Evolutionary conservation across 2,329 filamentous ascomycete genomes (phyloP).

Genomic region (Zymoseptoria pseudotritici): DNA sequence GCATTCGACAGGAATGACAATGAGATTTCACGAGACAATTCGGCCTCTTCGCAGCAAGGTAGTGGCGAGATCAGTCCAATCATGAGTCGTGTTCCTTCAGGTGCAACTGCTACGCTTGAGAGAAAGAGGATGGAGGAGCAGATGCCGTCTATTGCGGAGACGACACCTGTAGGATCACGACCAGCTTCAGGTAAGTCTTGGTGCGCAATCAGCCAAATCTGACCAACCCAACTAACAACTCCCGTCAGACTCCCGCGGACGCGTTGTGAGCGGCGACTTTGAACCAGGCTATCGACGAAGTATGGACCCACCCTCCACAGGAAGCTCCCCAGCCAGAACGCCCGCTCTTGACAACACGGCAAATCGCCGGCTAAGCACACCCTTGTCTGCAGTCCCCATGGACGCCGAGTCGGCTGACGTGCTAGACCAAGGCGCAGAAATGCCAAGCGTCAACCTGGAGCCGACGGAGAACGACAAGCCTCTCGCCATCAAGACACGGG

Average conservation of each 20-base stretch:
- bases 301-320: constrained; percentile 50
- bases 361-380: constrained; percentile 20
- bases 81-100: constrained; percentile 50
- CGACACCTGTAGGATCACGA: constrained; percentile 24
- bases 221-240: not conserved
- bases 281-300: constrained; percentile 50
- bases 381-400: constrained; percentile 21
- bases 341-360: constrained; percentile 43
- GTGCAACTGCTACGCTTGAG: constrained; percentile 27
- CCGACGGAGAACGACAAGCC: constrained; percentile 15
- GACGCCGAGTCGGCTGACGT: constrained; percentile 18
- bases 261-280: constrained; percentile 29
- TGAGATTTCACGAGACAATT: constrained; percentile 43
- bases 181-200: constrained; percentile 29
- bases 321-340: constrained; percentile 55
- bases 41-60: constrained; percentile 15
- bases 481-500: constrained; percentile 18
- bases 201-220: constrained; percentile 22
- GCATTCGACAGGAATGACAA: constrained; percentile 56
- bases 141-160: constrained; percentile 51
- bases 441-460: constrained; percentile 16
- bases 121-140: constrained; percentile 33
- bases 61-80: constrained; percentile 52
- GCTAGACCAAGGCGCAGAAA: constrained; percentile 19
- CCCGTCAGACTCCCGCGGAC: constrained; percentile 27